Base-by-base conservation (phyloP, 805 yeast species). In the Teunomyces pallodes region DNA sequence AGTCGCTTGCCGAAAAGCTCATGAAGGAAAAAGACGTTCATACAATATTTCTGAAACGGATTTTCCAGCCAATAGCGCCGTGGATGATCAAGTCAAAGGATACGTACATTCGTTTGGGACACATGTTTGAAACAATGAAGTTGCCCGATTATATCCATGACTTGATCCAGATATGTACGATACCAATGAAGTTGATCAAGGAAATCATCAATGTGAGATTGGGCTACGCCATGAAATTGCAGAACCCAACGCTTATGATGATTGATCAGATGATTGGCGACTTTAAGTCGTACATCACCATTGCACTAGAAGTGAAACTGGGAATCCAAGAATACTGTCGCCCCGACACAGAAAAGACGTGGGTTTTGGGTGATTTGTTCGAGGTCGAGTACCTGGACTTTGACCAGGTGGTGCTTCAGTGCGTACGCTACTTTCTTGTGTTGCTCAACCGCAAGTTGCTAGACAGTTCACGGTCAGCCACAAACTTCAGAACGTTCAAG, bases 211-310 rank as follows among this genome's bases (percentile, higher is more conserved):
- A 78, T 31, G 79, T 87, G 36, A 77, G 97, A 54, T 71, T 92
- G 40, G 72, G 77, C 1, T 90, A 88, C 62, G 96, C 97, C 2
- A 76, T 80, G 62, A 86, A 86, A 59, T 68, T 92, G 42, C 81
- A 79, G 45, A 87, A 86, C 57, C 96, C 97, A 1, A 90, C 97
- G 0, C 81, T 91, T 83, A 87, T 90, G 90, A 88, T 90, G 84
- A 88, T 94, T 56, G 99, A 94, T 65, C 97, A 92, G 67, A 86
- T 90, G 79, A 80, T 92, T 51, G 90, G 82, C 41, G 96, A 90
- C 62, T 86, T 92, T 62, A 84, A 84, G 55, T 77, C 84, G 2
- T 90, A 89, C 61, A 80, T 92, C 48, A 77, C 80, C 42, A 71
- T 90, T 30, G 91, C 96, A 0, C 75, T 89, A 13, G 86, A 82